These are phyloP conservation scores for Fistulina hepatica DNA, from an alignment of 1,284 basidiomycete genomes.

Conservation along the genomic window DNA sequence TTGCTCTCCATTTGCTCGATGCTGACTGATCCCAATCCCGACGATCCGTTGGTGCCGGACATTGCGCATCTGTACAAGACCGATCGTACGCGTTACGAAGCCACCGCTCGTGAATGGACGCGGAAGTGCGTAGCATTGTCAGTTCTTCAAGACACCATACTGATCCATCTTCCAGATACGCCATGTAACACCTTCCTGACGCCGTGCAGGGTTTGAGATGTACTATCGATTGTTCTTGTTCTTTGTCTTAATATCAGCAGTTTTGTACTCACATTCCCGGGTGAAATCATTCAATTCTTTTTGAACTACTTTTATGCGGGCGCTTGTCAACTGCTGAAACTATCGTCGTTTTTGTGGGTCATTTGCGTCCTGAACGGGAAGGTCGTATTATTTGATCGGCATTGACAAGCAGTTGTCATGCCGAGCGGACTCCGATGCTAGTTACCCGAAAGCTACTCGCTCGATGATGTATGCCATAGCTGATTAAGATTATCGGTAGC, in stretches of 20 bases:
- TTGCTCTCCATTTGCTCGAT: constrained; percentile 93
- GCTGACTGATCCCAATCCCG: constrained; percentile 95
- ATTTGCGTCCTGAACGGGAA: too few relatives aligned
- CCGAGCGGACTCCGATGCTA: too few relatives aligned
- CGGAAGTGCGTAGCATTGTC: constrained; percentile 64
- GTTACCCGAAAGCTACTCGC: too few relatives aligned
- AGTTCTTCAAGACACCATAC: constrained; percentile 16
- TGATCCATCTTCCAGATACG: constrained; percentile 33
- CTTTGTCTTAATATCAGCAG: too few relatives aligned
- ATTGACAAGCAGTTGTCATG: too few relatives aligned
- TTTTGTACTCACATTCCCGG: constrained; percentile 9
- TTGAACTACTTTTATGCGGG: too few relatives aligned
- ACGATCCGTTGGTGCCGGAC: constrained; percentile 76
- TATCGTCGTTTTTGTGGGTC: too few relatives aligned
- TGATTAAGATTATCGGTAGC: too few relatives aligned
- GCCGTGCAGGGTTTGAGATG: constrained; percentile 10
- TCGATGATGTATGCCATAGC: too few relatives aligned
- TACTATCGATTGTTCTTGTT: constrained; percentile 11
- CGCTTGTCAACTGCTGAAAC: too few relatives aligned
- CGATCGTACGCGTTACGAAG: constrained; percentile 86
- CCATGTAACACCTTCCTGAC: constrained; percentile 34
- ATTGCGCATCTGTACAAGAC: constrained; percentile 93
- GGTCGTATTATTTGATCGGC: too few relatives aligned
- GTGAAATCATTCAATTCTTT: too few relatives aligned
- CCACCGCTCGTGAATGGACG: constrained; percentile 94